phyloP scores from a whole-genome alignment of 805 yeast genomes.

The Kazachstania bromeliacearum region DNA sequence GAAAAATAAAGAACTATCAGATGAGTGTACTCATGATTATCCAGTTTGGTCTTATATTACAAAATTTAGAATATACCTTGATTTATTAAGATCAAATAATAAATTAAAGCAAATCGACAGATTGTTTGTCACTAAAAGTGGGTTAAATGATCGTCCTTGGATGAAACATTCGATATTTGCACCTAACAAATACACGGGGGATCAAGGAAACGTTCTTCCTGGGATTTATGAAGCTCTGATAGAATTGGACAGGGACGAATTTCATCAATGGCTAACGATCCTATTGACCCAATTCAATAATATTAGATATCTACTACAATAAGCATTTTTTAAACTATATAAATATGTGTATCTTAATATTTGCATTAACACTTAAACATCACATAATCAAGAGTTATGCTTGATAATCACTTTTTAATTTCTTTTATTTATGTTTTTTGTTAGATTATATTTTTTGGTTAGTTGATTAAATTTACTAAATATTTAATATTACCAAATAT shows the following conservation, averaged over 20 bases:
- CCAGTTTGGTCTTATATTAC: conserved; percentile 65
- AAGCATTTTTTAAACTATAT: neutral
- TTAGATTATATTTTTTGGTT: too few relatives aligned
- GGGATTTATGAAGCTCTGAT: conserved; percentile 48
- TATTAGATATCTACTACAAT: conserved; percentile 16
- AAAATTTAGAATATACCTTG: conserved; percentile 51
- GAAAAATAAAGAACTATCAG: conserved; percentile 38
- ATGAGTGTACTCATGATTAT: conserved; percentile 49
- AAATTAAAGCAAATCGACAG: conserved; percentile 48
- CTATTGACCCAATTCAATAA: conserved; percentile 29
- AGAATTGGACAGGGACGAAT: conserved; percentile 36
- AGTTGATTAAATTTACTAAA: too few relatives aligned
- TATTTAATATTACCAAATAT: too few relatives aligned
- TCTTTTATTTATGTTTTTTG: too few relatives aligned
- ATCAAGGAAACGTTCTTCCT: conserved; percentile 45
- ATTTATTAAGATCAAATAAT: conserved; percentile 44
- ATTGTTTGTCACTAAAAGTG: conserved; percentile 39
- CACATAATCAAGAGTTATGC: too few relatives aligned
- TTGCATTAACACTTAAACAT: too few relatives aligned
- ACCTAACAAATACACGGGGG: conserved; percentile 45
- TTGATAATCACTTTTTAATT: too few relatives aligned
- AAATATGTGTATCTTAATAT: too few relatives aligned
- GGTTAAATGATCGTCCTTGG: conserved; percentile 46
- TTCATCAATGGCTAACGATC: conserved; percentile 37
- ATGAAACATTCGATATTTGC: conserved; percentile 57